Evolutionary conservation across 208 protist species (phyloP).

Genomic region (Borovskyia barvae): DNA sequence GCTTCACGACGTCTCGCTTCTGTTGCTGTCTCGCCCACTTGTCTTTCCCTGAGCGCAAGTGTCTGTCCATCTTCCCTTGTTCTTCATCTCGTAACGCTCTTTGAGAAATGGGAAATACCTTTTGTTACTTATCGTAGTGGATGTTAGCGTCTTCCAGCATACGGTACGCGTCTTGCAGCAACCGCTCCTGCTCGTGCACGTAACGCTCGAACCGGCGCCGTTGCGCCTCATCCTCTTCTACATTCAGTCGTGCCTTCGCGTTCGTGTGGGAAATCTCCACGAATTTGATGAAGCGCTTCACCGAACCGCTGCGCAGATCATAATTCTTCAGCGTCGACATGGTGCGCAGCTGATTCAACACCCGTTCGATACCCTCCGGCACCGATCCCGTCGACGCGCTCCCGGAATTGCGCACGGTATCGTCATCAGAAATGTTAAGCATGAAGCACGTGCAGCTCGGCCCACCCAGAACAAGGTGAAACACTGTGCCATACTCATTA

Average conservation of each 20-base stretch:
- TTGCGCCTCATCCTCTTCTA: slow-evolving; percentile 37
- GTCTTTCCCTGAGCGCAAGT: too few species aligned
- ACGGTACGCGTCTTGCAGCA: slow-evolving; percentile 45
- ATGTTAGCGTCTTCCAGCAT: slow-evolving; percentile 50
- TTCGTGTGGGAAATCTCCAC: slow-evolving; percentile 52
- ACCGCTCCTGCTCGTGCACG: slow-evolving; percentile 53
- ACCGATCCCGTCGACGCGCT: slow-evolving; percentile 32
- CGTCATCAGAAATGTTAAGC: slow-evolving; percentile 61
- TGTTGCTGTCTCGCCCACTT: too few species aligned
- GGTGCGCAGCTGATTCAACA: slow-evolving; percentile 41
- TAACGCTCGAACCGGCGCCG: slow-evolving; percentile 50
- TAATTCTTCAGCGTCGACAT: slow-evolving; percentile 65
- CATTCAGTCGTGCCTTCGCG: slow-evolving; percentile 33
- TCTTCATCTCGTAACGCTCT: too few species aligned
- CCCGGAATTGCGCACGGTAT: slow-evolving; percentile 20
- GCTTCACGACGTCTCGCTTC: too few species aligned
- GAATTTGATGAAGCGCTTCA: slow-evolving; percentile 72
- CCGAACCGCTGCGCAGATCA: slow-evolving; percentile 69
- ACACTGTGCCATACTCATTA: slow-evolving; percentile 58
- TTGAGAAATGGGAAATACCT: too few species aligned
- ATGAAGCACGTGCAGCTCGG: slow-evolving; percentile 73
- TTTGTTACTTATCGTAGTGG: slow-evolving; percentile 4
- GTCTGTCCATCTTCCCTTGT: too few species aligned
- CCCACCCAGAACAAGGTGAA: slow-evolving; percentile 71
- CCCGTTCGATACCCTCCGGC: slow-evolving; percentile 36